Conservation (phyloP, 768 basidiomycete species). For the Pisolithus marmoratus region DNA sequence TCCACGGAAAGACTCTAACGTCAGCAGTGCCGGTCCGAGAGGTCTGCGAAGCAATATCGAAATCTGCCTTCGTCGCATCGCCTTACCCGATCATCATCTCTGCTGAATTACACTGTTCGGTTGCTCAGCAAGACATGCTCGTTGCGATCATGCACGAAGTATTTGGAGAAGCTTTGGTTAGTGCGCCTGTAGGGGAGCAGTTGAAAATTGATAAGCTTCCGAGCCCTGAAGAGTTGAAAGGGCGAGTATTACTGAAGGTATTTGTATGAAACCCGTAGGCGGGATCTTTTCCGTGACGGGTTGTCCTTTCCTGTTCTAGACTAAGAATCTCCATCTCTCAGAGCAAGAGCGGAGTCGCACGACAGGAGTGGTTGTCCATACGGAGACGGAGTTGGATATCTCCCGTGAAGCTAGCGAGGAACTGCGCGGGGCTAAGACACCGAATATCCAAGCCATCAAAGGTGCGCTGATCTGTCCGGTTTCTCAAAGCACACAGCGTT, state of each 20-base stretch:
- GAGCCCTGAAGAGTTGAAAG: conserved; percentile 78
- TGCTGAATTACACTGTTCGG: conserved; percentile 82
- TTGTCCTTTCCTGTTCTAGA: no score
- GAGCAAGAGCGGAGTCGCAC: conserved; percentile 30
- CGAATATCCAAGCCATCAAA: conserved; percentile 32
- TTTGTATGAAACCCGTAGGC: conserved; percentile 8
- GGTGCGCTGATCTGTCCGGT: conserved; percentile 20
- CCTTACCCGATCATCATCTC: conserved; percentile 92
- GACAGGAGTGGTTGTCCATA: conserved; percentile 30
- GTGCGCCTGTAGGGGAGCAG: conserved; percentile 41
- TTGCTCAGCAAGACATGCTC: conserved; percentile 75
- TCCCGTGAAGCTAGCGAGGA: conserved; percentile 23
- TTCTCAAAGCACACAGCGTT: conserved; percentile 35
- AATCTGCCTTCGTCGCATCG: conserved; percentile 87
- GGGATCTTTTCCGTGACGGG: background rate
- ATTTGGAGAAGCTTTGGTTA: conserved; percentile 52
- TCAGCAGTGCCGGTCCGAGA: conserved; percentile 76
- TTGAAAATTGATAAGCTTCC: conserved; percentile 53
- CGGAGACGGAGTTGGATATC: conserved; percentile 32
- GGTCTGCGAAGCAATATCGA: conserved; percentile 75
- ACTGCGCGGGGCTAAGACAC: conserved; percentile 16
- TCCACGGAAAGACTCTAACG: conserved; percentile 87
- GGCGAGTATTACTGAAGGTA: conserved; percentile 81
- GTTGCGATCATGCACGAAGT: conserved; percentile 66
- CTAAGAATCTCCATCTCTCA: conserved; percentile 69